These are phyloP conservation scores for Epichloe hybrida DNA, from an alignment of 2,329 filamentous ascomycete genomes.

Conservation along the genomic window DNA sequence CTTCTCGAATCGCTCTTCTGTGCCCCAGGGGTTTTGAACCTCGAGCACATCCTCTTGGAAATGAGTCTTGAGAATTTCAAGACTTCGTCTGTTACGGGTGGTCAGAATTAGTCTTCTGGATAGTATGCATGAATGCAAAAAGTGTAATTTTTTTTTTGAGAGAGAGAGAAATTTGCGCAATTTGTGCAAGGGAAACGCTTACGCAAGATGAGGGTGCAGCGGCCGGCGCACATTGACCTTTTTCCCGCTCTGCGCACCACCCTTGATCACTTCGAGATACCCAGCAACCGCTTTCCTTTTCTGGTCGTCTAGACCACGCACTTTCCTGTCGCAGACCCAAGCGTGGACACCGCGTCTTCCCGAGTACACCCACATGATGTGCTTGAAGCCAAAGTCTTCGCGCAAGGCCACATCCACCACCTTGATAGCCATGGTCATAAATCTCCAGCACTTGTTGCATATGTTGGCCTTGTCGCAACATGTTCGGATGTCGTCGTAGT, in stretches of 20 bases:
- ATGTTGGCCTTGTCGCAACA: conserved; percentile 92
- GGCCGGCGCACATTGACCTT: conserved; percentile 70
- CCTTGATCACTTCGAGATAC: conserved; percentile 82
- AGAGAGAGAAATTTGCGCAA: too few relatives aligned
- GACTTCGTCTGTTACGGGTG: conserved; percentile 47
- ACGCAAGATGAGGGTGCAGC: conserved; percentile 77
- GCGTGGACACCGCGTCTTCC: conserved; percentile 93
- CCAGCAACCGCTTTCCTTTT: conserved; percentile 74
- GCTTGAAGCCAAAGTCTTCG: conserved; percentile 92
- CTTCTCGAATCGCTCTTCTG: conserved; percentile 55
- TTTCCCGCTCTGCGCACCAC: conserved; percentile 78
- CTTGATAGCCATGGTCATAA: conserved; percentile 96
- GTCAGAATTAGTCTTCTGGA: too few relatives aligned
- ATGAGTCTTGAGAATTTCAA: conserved; percentile 70
- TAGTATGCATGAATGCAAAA: neutral
- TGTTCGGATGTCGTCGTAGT: conserved; percentile 93
- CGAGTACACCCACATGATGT: conserved; percentile 98
- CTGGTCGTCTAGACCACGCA: conserved; percentile 71
- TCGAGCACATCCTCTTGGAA: conserved; percentile 74
- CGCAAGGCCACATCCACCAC: conserved; percentile 76
- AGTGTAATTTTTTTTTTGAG: neutral
- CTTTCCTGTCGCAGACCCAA: conserved; percentile 90
- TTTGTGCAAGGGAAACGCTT: conserved; percentile 16
- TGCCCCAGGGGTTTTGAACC: conserved; percentile 75
- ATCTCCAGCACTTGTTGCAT: conserved; percentile 88